Base-by-base conservation (phyloP, 2,329 filamentous ascomycete genomes). In the Nemania sp. region DNA sequence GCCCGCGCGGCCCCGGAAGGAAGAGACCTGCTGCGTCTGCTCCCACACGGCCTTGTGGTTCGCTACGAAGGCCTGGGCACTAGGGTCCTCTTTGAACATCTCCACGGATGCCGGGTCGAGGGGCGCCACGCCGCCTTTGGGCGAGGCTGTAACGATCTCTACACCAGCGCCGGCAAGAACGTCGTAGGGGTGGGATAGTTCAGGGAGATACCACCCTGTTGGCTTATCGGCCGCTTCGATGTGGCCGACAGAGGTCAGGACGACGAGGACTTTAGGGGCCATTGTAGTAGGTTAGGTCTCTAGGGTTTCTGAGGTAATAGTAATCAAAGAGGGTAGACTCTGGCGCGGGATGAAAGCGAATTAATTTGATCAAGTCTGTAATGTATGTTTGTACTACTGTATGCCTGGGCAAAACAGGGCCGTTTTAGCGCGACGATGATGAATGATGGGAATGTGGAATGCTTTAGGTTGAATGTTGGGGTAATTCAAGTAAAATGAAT, bases 171-270 rank as follows among this genome's bases (percentile, higher is more conserved):
- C 69, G 24, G 70, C 74, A 52, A 92, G 84, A 67, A 87, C 83
- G 57, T 89, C 82, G 79, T 89, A 88, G 18, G 89, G 89, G 79
- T 92, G 90, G 55, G 89, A 86, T 63, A 92, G 82, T 76, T 92
- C 90, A 65, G 86, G 84, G 74, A 93, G 81, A 76, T 88, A 93
- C 91, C 91, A 93, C 71, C 91, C 91, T 0, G 90, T 92, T 10
- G 86, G 85, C 74, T 82, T 82, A 74, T 82, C 82, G 52, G 83
- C 82, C 73, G 81, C 77, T 73, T 81, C 81, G 55, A 88, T 83
- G 78, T 82, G 79, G 76, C 77, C 79, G 77, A 87, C 84, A 68
- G 90, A 93, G 71, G 89, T 92, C 69, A 93, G 87, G 66, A 93
- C 88, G 78, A 93, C 81, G 81, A 93, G 90, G 71, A 93, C 81